Evolutionary conservation across 2,329 filamentous ascomycete species (phyloP).

Genomic region (Zalaria obscura): DNA sequence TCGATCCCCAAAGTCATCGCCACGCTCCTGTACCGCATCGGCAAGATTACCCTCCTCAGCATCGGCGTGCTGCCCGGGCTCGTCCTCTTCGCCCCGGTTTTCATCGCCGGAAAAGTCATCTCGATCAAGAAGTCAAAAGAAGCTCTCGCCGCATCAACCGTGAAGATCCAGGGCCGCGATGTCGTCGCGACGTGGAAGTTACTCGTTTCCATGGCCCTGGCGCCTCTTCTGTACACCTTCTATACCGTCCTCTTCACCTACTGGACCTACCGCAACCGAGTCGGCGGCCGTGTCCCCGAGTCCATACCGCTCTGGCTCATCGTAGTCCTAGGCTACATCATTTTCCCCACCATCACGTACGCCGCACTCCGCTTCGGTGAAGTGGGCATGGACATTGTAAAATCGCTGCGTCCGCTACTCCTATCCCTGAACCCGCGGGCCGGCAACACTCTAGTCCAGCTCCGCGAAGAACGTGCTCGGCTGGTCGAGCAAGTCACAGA

Average conservation of each 20-base stretch:
- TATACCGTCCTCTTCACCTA: slow-evolving; percentile 63
- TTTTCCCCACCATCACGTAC: slow-evolving; percentile 83
- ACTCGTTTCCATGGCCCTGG: slow-evolving; percentile 70
- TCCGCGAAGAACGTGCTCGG: slow-evolving; percentile 57
- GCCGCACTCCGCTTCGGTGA: slow-evolving; percentile 89
- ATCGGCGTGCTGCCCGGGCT: slow-evolving; percentile 76
- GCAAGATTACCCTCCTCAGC: slow-evolving; percentile 62
- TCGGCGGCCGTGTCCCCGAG: slow-evolving; percentile 67
- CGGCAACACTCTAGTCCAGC: slow-evolving; percentile 66
- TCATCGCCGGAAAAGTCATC: slow-evolving; percentile 70
- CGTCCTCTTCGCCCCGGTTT: slow-evolving; percentile 76
- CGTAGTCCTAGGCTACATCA: slow-evolving; percentile 57
- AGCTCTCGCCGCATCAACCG: slow-evolving; percentile 70
- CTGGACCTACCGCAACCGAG: slow-evolving; percentile 67
- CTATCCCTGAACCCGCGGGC: slow-evolving; percentile 75
- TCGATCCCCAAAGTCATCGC: slow-evolving; percentile 62
- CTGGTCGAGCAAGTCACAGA: slow-evolving; percentile 75
- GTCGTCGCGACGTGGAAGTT: slow-evolving; percentile 94
- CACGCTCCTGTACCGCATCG: slow-evolving; percentile 64
- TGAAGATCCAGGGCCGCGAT: slow-evolving; percentile 78
- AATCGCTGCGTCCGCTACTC: slow-evolving; percentile 77
- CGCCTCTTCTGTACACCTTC: slow-evolving; percentile 67
- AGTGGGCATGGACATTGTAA: slow-evolving; percentile 97
- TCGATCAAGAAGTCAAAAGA: slow-evolving; percentile 70
- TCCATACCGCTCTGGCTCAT: slow-evolving; percentile 71